Percentiles rank a stretch among this genome's conserved stretches.
phyloP scores from a whole-genome alignment of 1,284 basidiomycete species.

The Chiua sp. region DNA sequence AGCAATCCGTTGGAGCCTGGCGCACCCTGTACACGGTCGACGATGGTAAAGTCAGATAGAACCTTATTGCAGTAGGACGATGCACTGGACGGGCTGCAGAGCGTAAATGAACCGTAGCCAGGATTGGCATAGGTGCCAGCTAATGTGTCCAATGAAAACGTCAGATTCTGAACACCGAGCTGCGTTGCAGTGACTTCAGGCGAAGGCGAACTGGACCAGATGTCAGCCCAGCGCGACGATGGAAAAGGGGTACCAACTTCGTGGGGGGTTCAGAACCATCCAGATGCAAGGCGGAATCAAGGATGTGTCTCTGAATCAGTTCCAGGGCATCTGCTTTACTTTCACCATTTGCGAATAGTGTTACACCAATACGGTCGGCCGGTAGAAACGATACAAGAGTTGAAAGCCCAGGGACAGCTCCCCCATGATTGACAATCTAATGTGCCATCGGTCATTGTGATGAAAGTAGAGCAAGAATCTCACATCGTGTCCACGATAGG shows the following conservation, averaged over 20 bases:
- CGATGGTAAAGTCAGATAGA: conserved; percentile 33
- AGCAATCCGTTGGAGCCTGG: conserved; percentile 21
- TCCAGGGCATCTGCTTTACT: conserved; percentile 12
- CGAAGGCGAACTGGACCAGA: conserved; percentile 3
- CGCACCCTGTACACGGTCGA: conserved; percentile 16
- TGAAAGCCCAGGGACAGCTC: conserved; percentile 36
- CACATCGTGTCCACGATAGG: conserved; percentile 42
- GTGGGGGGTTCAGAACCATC: neutral
- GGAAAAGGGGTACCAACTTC: conserved; percentile 7
- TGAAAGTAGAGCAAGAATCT: neutral
- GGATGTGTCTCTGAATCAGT: conserved; percentile 17
- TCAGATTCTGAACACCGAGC: neutral
- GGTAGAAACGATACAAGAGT: conserved; percentile 36
- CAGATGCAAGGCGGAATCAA: conserved; percentile 23
- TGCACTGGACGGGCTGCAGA: conserved; percentile 36
- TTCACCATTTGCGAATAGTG: conserved; percentile 37
- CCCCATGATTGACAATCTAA: conserved; percentile 35
- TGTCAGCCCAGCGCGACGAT: conserved; percentile 2
- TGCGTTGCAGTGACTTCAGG: neutral
- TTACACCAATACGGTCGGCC: conserved; percentile 34
- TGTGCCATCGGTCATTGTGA: neutral
- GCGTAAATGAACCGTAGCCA: conserved; percentile 42
- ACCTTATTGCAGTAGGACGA: conserved; percentile 36
- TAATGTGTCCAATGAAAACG: conserved; percentile 21
- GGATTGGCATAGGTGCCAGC: conserved; percentile 41